Base-by-base conservation (phyloP, 331 rosid species). In the Malus hybrid region DNA sequence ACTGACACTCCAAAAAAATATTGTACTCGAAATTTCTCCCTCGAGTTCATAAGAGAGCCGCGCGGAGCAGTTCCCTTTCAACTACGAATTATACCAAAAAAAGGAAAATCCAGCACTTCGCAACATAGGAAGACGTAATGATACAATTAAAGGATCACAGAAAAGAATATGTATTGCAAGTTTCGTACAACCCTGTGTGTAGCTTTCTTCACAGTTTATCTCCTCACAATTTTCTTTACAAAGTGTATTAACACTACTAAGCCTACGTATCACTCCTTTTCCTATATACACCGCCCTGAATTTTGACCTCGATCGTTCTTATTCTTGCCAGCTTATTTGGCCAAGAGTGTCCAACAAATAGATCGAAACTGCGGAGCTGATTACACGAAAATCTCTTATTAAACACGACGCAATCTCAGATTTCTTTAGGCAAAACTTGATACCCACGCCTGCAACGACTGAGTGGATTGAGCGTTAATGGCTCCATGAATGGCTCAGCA, bases 401-500 rank as follows among this genome's bases (percentile, higher is more conserved):
- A 5, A 39, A 67, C 69, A 65, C 15, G 56, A 54, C 52, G 36
- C 15, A 39, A 71, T 85, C 77, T 66, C 76, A 62, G 76, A 80
- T 63, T 73, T 72, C 91, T 75, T 75, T 50, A 85, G 87, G 90
- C 97, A 93, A 93, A 93, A 93, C 89, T 93, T 89, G 70, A 71
- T 82, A 80, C 90, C 86, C 83, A 75, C 65, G 67, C 81, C 81
- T 83, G 75, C 74, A 62, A 78, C 78, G 56, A 76, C 80, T 14
- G 81, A 73, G 79, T 73, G 59, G 83, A 69, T 69, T 50, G 64
- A 28, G 42, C 64, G 50, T 69, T 66, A 20, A 75, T 63, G 59
- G 71, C 76, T 50, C 79, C 55, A 18, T 68, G 52, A 28, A 77
- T 76, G 20, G 22, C 71, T 89, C 79, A 92, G 84, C 93, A 85